These are phyloP conservation scores for Fusarium praegraminearum DNA, from an alignment of 2,329 filamentous ascomycete genomes.

Conservation along the genomic window DNA sequence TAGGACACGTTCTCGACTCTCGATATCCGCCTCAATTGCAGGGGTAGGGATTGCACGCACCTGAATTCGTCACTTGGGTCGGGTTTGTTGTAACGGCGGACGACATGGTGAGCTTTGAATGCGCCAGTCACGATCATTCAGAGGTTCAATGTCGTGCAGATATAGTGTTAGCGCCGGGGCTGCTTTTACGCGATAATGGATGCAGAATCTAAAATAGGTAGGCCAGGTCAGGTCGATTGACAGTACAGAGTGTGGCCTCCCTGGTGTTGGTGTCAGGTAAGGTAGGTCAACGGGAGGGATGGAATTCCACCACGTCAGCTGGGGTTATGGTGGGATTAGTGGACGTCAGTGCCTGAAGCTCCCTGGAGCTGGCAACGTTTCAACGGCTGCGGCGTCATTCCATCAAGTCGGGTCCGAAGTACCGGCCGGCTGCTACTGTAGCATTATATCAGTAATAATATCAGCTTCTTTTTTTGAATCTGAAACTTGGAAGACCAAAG, in stretches of 20 bases:
- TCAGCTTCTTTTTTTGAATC: not conserved
- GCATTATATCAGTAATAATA: not conserved
- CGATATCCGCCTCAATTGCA: slow-evolving; percentile 41
- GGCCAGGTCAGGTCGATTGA: slow-evolving; percentile 4
- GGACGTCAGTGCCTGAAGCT: slow-evolving; percentile 31
- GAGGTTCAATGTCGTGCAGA: slow-evolving; percentile 36
- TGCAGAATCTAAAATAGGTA: slow-evolving; percentile 27
- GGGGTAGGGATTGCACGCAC: slow-evolving; percentile 49
- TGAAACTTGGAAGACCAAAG: not conserved
- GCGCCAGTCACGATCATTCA: slow-evolving; percentile 44
- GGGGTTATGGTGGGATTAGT: slow-evolving; percentile 41
- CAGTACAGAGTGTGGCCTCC: slow-evolving; percentile 28
- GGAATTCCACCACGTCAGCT: slow-evolving; percentile 46
- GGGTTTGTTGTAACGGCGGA: slow-evolving; percentile 54
- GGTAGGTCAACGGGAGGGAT: slow-evolving; percentile 3
- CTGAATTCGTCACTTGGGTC: slow-evolving; percentile 53
- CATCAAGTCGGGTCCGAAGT: slow-evolving; percentile 22
- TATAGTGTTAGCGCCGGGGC: slow-evolving; percentile 22
- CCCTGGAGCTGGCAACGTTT: slow-evolving; percentile 36
- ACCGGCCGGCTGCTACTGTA: slow-evolving; percentile 24
- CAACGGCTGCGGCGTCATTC: slow-evolving; percentile 27
- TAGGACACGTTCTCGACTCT: slow-evolving; percentile 50
- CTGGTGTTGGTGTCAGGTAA: slow-evolving; percentile 27
- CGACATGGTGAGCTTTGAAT: slow-evolving; percentile 54
- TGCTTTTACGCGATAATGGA: slow-evolving; percentile 29